Conservation (phyloP, 257 asterid genomes). For the Solanum bukasovii region DNA sequence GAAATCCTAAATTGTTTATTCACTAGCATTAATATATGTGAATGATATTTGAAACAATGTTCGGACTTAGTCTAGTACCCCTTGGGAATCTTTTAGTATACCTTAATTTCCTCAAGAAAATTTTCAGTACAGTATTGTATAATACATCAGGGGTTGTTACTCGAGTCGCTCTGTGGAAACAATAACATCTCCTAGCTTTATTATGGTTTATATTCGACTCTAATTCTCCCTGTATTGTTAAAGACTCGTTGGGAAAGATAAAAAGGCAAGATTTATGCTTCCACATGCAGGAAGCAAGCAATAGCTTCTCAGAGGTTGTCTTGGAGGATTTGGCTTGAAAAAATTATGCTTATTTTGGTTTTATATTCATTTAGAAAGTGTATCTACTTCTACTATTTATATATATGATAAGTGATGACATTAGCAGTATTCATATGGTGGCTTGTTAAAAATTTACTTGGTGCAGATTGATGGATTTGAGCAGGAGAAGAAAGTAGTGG, state of each 20-base stretch:
- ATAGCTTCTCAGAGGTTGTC: not conserved
- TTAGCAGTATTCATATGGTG: not conserved
- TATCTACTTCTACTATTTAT: not conserved
- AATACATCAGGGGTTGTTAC: not conserved
- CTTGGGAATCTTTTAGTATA: not conserved
- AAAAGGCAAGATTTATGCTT: not conserved
- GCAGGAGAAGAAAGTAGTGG: conserved; percentile 89
- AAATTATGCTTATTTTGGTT: not conserved
- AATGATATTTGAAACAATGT: not conserved
- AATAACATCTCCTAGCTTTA: not conserved
- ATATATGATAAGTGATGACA: not conserved
- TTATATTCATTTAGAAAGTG: not conserved
- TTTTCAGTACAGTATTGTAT: not conserved
- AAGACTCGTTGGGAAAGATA: not conserved
- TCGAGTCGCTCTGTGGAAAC: not conserved
- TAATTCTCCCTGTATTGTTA: not conserved
- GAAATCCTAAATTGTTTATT: not conserved
- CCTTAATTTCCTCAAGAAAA: not conserved
- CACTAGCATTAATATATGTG: not conserved
- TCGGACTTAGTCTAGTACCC: not conserved
- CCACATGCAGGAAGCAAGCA: not conserved
- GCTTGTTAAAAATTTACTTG: not conserved
- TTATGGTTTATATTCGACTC: not conserved
- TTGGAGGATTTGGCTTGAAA: not conserved
- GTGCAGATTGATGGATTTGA: conserved; percentile 97